Percentiles rank a stretch among this genome's conserved stretches.
Evolutionary conservation across 306 rosid species (phyloP).

Genomic region (Neltuma alba): DNA sequence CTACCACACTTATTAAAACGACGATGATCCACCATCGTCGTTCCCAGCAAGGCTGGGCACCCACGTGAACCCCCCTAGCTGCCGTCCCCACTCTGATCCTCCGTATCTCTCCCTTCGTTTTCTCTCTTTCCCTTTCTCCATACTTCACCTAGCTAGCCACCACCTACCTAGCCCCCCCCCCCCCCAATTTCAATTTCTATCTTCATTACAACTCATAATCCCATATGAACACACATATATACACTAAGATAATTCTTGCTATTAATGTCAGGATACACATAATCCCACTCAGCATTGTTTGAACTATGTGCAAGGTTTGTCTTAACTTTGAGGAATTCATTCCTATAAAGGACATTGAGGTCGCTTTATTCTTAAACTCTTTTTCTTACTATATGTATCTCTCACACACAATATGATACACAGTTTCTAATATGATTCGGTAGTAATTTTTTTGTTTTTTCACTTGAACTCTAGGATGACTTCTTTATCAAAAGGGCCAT

Average conservation of each 20-base stretch:
- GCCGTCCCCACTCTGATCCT: slow-evolving; percentile 72
- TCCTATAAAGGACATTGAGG: background rate
- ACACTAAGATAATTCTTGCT: no score
- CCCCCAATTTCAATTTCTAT: background rate
- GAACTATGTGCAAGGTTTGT: no score
- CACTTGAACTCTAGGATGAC: background rate
- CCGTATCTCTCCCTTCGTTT: slow-evolving; percentile 55
- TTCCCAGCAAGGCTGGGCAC: slow-evolving; percentile 32
- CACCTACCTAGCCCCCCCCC: background rate
- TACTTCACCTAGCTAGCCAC: background rate
- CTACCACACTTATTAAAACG: background rate
- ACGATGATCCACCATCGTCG: background rate
- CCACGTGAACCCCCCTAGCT: slow-evolving; percentile 63
- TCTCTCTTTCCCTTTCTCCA: background rate
- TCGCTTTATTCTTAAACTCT: background rate
- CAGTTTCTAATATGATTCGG: background rate
- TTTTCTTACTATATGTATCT: background rate
- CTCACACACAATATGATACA: background rate
- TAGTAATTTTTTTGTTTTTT: background rate
- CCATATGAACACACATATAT: no score
- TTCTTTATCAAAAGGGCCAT: background rate
- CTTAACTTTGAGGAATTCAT: background rate
- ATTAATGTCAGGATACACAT: no score
- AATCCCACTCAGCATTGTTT: no score
- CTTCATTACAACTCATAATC: no score